phyloP scores from a whole-genome alignment of 345 rosid species.

The Gossypium thurberi region DNA sequence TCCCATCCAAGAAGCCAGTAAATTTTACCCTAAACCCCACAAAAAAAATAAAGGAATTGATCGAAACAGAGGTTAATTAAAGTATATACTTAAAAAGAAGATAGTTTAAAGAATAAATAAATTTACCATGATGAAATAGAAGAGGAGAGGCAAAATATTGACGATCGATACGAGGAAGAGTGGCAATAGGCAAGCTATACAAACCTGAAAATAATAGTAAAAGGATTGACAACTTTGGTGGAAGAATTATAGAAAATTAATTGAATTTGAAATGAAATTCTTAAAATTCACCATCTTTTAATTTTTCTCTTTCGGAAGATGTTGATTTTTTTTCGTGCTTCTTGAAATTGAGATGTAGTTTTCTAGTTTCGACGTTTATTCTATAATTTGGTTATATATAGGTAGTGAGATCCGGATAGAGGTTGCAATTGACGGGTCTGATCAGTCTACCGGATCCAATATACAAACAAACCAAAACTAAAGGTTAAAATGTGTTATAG shows the following conservation, averaged over 20 bases:
- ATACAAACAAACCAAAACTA: too few species aligned
- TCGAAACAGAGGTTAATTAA: not conserved
- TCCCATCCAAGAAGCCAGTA: constrained; percentile 85
- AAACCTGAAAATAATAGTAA: constrained; percentile 42
- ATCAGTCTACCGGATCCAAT: not conserved
- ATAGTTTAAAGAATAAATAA: not conserved
- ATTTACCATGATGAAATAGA: constrained; percentile 57
- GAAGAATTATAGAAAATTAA: not conserved
- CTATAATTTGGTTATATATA: not conserved
- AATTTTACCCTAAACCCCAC: constrained; percentile 49
- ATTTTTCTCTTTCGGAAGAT: not conserved
- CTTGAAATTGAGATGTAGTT: not conserved
- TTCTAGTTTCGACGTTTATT: not conserved
- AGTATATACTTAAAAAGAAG: not conserved
- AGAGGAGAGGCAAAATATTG: constrained; percentile 64
- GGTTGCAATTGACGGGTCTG: not conserved
- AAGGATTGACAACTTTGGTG: not conserved
- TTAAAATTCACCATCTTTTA: constrained; percentile 12
- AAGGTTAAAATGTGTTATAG: too few species aligned
- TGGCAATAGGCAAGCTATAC: constrained; percentile 80
- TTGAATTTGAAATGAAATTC: not conserved
- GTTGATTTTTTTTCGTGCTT: not conserved
- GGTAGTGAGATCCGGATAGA: not conserved
- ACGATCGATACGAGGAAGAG: constrained; percentile 89
- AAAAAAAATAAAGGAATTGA: not conserved